Conservation (phyloP, 2,329 filamentous ascomycete species). For the Pseudogymnoascus sp. region DNA sequence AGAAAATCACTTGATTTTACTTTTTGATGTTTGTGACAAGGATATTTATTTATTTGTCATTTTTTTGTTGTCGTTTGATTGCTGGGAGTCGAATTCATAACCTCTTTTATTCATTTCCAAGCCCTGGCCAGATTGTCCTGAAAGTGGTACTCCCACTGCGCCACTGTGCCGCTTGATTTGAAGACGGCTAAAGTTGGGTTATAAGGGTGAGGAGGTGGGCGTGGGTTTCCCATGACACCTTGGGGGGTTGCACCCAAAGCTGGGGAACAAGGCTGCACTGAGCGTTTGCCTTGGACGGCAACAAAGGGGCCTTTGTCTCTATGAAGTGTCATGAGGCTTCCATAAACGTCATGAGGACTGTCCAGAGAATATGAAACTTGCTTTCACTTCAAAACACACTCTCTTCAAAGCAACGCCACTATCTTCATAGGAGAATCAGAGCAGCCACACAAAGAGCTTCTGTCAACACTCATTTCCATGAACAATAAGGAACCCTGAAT, state of each 20-base stretch:
- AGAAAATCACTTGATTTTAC: conserved; percentile 8
- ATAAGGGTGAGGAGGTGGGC: background rate
- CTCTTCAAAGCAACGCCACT: background rate
- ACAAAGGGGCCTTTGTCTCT: background rate
- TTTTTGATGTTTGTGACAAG: background rate
- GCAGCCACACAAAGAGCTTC: background rate
- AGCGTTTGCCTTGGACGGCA: background rate
- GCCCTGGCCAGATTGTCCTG: conserved; percentile 9
- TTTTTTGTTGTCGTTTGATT: background rate
- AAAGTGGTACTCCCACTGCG: conserved; percentile 8
- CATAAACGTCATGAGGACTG: background rate
- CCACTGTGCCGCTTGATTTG: conserved; percentile 1
- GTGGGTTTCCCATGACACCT: background rate
- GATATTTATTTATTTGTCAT: background rate
- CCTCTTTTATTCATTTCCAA: background rate
- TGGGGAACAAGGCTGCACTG: background rate
- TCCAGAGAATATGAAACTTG: background rate
- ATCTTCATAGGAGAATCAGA: background rate
- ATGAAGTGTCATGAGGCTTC: background rate
- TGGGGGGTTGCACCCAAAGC: background rate
- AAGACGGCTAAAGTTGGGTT: background rate
- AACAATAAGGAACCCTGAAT: background rate
- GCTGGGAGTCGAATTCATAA: background rate
- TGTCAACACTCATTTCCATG: background rate
- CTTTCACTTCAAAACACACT: background rate